Base-by-base conservation (phyloP, 2,329 filamentous ascomycete species). In the Corynespora cassiicola region DNA sequence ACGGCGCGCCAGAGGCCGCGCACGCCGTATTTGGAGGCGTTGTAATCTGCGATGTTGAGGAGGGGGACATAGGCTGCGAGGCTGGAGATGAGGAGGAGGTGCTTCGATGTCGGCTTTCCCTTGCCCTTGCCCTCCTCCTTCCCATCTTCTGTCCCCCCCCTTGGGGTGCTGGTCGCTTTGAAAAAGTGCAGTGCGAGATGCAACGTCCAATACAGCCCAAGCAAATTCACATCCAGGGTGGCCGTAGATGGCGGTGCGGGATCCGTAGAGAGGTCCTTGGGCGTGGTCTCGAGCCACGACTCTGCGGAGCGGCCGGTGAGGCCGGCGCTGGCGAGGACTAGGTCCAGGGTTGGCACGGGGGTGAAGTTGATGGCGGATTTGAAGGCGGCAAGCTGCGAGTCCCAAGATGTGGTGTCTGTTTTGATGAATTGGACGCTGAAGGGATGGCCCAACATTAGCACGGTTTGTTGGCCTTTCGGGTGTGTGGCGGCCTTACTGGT, bases 131-230 rank as follows among this genome's bases (percentile, higher is more conserved):
- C n/a, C n/a, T n/a, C n/a, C n/a, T n/a, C n/a, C n/a, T n/a, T n/a
- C n/a, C n/a, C n/a, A n/a, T n/a, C n/a, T n/a, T n/a, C n/a, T n/a
- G n/a, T n/a, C n/a, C n/a, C n/a, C n/a, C n/a, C n/a, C n/a, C n/a
- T n/a, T n/a, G n/a, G n/a, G 7, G 24, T 36, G n/a, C 28, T 15
- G 11, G 36, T 34, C 28, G 40, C 12, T 16, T 39, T 33, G 37
- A 47, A 45, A 45, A 72, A 66, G 47, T 70, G 66, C 2, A 64
- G 36, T 1, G 64, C 60, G 8, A 67, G 55, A 23, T 58, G 48
- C 9, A 54, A 41, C 7, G 52, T 54, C 38, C 59, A 58, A 38
- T 52, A 63, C 6, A 53, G 39, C 5, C 54, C 64, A 3, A 37
- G 52, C 6, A 63, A 33, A 29, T 61, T 62, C 5, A 61, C 50